A percentile compares a stretch with the other conserved stretches of the same genome.
Evolutionary conservation across 805 yeast species (phyloP).

Genomic region (Millerozyma acaciae): DNA sequence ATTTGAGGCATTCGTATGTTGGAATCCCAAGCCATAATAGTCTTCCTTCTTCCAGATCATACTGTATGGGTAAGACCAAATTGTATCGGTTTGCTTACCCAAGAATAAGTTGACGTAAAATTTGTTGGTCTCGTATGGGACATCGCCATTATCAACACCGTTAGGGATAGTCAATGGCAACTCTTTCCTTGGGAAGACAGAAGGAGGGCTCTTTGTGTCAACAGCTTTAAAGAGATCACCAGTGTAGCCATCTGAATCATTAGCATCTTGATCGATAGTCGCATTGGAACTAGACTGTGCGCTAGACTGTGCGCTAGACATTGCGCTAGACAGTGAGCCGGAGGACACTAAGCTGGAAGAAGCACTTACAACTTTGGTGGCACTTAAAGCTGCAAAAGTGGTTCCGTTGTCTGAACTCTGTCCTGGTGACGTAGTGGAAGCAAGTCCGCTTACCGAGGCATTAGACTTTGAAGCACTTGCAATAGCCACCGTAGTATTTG

Average conservation of each 20-base stretch:
- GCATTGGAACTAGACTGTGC: slow-evolving; percentile 1
- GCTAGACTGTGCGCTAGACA: not conserved
- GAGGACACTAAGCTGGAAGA: not conserved
- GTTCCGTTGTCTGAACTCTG: not conserved
- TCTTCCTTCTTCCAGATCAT: slow-evolving; percentile 48
- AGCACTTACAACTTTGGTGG: not conserved
- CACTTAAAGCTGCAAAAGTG: not conserved
- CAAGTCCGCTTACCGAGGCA: too few relatives aligned
- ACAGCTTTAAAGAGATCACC: slow-evolving; percentile 49
- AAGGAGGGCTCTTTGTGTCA: slow-evolving; percentile 26
- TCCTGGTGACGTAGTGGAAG: slow-evolving; percentile 1
- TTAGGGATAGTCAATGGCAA: slow-evolving; percentile 44
- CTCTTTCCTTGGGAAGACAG: slow-evolving; percentile 43
- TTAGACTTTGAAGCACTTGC: too few relatives aligned
- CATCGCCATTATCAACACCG: slow-evolving; percentile 42
- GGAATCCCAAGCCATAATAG: slow-evolving; percentile 58
- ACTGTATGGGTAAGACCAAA: slow-evolving; percentile 66
- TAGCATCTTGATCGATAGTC: not conserved
- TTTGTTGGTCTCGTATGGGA: slow-evolving; percentile 65
- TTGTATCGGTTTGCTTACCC: slow-evolving; percentile 49
- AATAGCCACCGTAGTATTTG: too few relatives aligned
- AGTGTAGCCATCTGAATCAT: slow-evolving; percentile 16
- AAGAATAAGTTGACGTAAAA: slow-evolving; percentile 66
- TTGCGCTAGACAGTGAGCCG: not conserved
- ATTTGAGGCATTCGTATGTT: slow-evolving; percentile 47